Evolutionary conservation across 1,139 yeast species (phyloP), one percentile per base, ranked within the genome.

Genomic region (Zygotorulaspora mrakii): DNA sequence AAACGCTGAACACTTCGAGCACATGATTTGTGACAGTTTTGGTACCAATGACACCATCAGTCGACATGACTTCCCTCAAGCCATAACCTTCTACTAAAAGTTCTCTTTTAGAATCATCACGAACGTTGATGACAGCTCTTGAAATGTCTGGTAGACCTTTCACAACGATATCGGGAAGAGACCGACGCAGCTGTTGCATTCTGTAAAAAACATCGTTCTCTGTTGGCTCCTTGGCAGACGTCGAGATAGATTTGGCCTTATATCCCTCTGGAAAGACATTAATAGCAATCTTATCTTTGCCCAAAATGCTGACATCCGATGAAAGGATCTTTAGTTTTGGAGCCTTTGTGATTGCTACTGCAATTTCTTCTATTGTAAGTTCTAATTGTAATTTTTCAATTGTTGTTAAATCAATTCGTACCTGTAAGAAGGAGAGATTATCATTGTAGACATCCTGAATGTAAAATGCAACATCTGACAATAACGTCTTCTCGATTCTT

Each of bases 21-120:
- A 94, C 80, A 66, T 94, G 99, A 64, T 94, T 94, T 10, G 98
- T 89, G 42, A 74, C 71, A 1, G 98, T 91, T 62, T 79, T 80
- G 25, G 82, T 71, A 9, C 98, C 96, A 30, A 91, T 71, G 35
- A 94, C 88, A 68, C 99, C 99, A 60, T 91, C 97, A 1, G 97
- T 91, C 49, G 89, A 82, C 97, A 94, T 91, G 43, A 94, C 98
- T 40, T 87, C 88, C 60, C 88, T 85, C 53, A 94, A 70, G 17
- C 99, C 99, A 59, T 94, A 91, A 17, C 99, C 99, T 74, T 94
- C 99, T 37, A 91, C 97, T 57, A 94, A 74, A 49, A 94, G 70
- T 65, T 91, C 97, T 66, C 86, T 86, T 56, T 80, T 79, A 58
- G 88, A 89, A 50, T 73, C 74, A 59, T 84, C 94, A 47, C 79